Conservation (phyloP, 2,329 filamentous ascomycete genomes). For the Amesomyces nigricolor region DNA sequence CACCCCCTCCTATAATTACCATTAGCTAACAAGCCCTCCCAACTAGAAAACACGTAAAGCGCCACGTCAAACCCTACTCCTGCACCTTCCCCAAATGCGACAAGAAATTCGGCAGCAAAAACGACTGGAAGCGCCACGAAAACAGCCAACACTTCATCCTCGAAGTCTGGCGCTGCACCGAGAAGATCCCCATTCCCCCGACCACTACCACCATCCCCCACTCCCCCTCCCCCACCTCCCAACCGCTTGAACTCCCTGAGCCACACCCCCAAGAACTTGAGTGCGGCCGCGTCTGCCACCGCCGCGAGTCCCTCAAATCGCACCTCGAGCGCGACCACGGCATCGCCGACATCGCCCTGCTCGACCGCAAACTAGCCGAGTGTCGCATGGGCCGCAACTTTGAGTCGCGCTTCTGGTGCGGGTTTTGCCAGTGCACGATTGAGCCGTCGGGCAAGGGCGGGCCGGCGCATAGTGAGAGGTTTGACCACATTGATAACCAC, state of each 20-base stretch:
- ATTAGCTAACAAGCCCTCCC: conserved; percentile 12
- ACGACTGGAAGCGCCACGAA: conserved; percentile 91
- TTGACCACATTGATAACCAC: conserved; percentile 71
- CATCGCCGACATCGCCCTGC: conserved; percentile 27
- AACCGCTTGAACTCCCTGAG: not conserved
- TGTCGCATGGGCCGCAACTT: conserved; percentile 60
- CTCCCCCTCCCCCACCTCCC: not conserved
- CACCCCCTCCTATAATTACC: conserved; percentile 15
- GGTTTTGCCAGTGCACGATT: conserved; percentile 63
- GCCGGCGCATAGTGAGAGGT: conserved; percentile 47
- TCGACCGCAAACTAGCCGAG: conserved; percentile 43
- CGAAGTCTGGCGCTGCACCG: conserved; percentile 67
- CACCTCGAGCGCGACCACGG: conserved; percentile 55
- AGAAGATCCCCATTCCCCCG: conserved; percentile 20
- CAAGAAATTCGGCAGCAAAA: conserved; percentile 83
- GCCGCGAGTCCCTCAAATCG: conserved; percentile 51
- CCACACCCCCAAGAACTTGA: conserved; percentile 11
- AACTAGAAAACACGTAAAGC: conserved; percentile 72
- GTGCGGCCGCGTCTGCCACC: conserved; percentile 57
- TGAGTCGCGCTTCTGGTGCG: conserved; percentile 74
- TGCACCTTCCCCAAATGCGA: conserved; percentile 68
- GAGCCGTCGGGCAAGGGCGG: conserved; percentile 43
- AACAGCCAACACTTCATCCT: conserved; percentile 68
- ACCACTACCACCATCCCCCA: not conserved
- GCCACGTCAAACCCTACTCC: conserved; percentile 74